Percentiles rank a stretch among this genome's conserved stretches.
These are phyloP conservation scores for Ambrosia trifida DNA, from an alignment of 129 eudicot species.

Conservation along the genomic window DNA sequence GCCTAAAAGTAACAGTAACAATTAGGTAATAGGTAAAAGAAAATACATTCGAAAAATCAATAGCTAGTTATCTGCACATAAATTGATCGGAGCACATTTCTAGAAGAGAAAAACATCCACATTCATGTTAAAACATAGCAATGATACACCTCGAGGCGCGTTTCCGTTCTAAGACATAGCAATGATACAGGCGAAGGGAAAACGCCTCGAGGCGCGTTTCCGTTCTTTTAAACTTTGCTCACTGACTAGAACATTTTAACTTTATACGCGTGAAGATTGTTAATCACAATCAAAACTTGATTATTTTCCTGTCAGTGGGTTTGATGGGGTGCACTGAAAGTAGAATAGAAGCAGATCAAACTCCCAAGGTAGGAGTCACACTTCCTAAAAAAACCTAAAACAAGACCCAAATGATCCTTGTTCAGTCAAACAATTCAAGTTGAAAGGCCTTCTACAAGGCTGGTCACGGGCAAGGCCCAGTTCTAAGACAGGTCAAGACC, in stretches of 20 bases:
- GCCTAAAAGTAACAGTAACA: constrained; percentile 46
- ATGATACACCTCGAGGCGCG: too few relatives aligned
- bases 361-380: neutral
- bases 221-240: too few relatives aligned
- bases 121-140: constrained; percentile 12
- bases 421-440: neutral
- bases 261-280: neutral
- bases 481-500: neutral
- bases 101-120: neutral
- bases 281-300: neutral
- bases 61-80: neutral
- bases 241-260: too few relatives aligned
- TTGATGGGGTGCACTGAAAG: neutral
- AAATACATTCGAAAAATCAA: neutral
- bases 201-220: too few relatives aligned
- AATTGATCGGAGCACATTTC: constrained; percentile 1
- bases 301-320: neutral
- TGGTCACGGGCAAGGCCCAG: neutral
- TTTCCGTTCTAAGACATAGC: too few relatives aligned
- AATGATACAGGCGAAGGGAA: too few relatives aligned
- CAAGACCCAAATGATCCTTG: neutral
- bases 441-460: neutral
- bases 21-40: constrained; percentile 11
- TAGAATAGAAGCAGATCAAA: neutral
- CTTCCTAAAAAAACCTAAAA: neutral